Conservation (phyloP, 305 asterid species). For the Solanum hybrid region DNA sequence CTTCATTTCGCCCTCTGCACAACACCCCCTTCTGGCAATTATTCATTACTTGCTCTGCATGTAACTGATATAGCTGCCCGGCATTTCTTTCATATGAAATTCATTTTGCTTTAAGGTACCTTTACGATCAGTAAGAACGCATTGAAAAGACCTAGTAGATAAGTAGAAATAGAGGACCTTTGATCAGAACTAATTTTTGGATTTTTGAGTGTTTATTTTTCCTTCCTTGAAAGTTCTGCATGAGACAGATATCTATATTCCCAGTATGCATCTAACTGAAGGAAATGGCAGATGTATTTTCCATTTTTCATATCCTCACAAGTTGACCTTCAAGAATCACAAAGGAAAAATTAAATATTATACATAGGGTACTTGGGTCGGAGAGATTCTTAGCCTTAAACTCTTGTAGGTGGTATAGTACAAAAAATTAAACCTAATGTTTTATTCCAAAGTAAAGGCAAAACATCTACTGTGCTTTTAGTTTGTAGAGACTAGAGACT, state of each 20-base stretch:
- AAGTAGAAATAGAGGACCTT: not conserved
- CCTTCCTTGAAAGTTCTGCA: not conserved
- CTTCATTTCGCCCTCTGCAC: not conserved
- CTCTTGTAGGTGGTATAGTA: not conserved
- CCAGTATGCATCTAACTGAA: not conserved
- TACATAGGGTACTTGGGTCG: not conserved
- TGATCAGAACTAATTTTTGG: not conserved
- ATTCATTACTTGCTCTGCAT: not conserved
- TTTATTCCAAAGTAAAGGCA: not conserved
- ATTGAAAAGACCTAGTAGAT: not conserved
- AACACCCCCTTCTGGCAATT: not conserved
- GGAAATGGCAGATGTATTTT: not conserved
- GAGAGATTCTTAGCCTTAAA: not conserved
- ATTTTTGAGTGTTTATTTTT: not conserved
- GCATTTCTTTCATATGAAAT: not conserved
- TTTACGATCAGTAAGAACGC: not conserved
- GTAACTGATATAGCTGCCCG: not conserved
- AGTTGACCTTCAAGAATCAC: not conserved
- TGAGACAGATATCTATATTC: not conserved
- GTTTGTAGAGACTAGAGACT: not conserved
- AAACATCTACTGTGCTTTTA: not conserved
- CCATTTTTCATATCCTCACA: not conserved
- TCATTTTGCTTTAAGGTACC: constrained; percentile 2
- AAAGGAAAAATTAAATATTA: not conserved
- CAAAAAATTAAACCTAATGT: not conserved